phyloP scores from a whole-genome alignment of 2,329 filamentous ascomycete genomes.

The Xylaria sp. region DNA sequence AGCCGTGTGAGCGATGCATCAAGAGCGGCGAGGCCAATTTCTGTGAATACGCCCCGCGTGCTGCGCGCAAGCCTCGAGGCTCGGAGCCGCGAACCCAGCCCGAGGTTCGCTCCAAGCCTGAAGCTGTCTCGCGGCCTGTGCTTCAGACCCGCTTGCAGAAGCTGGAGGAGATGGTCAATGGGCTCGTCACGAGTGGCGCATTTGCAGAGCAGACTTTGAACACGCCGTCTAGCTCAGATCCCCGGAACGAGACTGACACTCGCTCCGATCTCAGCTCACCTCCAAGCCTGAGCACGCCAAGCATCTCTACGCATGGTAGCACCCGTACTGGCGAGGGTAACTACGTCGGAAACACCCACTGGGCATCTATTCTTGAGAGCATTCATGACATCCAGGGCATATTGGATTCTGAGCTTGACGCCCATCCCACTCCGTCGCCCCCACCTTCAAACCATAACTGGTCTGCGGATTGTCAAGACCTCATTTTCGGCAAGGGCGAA shows the following conservation, averaged over 20 bases:
- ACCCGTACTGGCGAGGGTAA: conserved; percentile 43
- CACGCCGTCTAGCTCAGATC: conserved; percentile 47
- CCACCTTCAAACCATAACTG: conserved; percentile 42
- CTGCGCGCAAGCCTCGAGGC: conserved; percentile 48
- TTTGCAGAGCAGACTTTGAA: conserved; percentile 42
- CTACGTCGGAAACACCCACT: conserved; percentile 53
- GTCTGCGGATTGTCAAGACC: conserved; percentile 44
- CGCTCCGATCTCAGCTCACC: conserved; percentile 49
- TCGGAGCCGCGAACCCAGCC: conserved; percentile 48
- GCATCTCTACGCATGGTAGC: conserved; percentile 36
- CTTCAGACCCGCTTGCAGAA: conserved; percentile 52
- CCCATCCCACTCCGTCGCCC: conserved; percentile 44
- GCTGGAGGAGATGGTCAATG: conserved; percentile 53
- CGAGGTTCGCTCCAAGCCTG: conserved; percentile 45
- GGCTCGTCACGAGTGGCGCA: conserved; percentile 44
- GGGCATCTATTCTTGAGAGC: conserved; percentile 52
- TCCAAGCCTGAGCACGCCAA: conserved; percentile 42
- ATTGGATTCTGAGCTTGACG: conserved; percentile 46
- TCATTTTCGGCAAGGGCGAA: conserved; percentile 46
- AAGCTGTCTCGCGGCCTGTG: conserved; percentile 48
- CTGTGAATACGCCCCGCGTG: conserved; percentile 53
- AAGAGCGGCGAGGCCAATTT: conserved; percentile 53
- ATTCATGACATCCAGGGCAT: conserved; percentile 52
- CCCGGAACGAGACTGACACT: conserved; percentile 45
- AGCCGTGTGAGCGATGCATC: conserved; percentile 55